Evolutionary conservation across 306 rosid species (phyloP), one percentile per base, ranked within the genome.

Genomic region (Albizia julibrissin): DNA sequence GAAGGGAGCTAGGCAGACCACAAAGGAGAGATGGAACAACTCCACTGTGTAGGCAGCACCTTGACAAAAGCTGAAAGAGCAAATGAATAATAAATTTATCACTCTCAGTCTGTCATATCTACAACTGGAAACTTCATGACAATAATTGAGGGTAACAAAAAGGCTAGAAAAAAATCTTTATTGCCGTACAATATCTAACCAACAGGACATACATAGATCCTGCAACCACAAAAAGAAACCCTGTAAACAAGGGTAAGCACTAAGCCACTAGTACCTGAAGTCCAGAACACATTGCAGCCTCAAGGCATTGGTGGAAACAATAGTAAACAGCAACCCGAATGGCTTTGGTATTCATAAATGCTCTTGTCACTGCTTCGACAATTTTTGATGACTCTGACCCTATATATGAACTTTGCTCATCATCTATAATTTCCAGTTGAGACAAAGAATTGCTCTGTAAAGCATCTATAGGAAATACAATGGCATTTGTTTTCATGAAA

Each of bases 1-100:
- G 99, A 69, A 95, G 92, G 81, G 98, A 92, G 78, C 84, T 88
- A 43, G 99, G 97, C 66, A 95, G 88, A 75, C 97, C 96, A 87
- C 99, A 95, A 29, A 95, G 91, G n/a, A 92, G 87, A 5, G 92
- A 91, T 6, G 98, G 92, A 86, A 95, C 89, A 80, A 79, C 82
- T 80, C 85, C 90, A 88, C 80, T 90, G 67, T 87, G 89, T 40
- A 92, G 77, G 89, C 99, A 93, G 88, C 94, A 93, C 85, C 96
- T 89, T 68, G 87, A 83, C 82, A 95, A 87, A 56, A 95, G 88
- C 99, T 95, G 91, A 84, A 88, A 88, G 76, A 76, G 75, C 72
- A 84, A 58, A 77, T 75, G 42, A 81, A 72, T 44, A 34, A 50
- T 46, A 61, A 68, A 72, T 54, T 39, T 61, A 81, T 66, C 44